Evolutionary conservation across 1,139 yeast species (phyloP).

Genomic region (Taphrina deformans): DNA sequence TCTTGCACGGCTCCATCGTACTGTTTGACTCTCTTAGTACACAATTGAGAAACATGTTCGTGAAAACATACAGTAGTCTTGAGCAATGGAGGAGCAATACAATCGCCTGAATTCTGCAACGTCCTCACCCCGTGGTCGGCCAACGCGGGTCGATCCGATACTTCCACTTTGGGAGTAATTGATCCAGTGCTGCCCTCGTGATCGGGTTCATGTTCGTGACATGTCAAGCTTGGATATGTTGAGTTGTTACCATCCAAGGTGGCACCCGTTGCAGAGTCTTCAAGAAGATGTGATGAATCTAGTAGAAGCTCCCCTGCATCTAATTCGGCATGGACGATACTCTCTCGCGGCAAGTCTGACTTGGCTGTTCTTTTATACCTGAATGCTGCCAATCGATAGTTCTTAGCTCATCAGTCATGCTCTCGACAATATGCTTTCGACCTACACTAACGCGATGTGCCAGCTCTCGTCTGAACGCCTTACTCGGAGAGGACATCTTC

Average conservation of each 20-base stretch:
- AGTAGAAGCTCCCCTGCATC: background rate
- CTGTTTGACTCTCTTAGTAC: background rate
- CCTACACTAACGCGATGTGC: slow-evolving; percentile 1
- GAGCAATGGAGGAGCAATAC: background rate
- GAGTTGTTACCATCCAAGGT: too few relatives aligned
- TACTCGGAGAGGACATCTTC: background rate
- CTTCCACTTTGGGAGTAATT: too few relatives aligned
- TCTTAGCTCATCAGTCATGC: background rate
- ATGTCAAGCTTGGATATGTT: too few relatives aligned
- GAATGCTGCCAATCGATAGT: background rate
- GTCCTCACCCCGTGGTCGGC: too few relatives aligned
- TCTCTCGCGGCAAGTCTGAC: background rate
- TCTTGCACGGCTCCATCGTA: background rate
- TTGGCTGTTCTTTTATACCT: background rate
- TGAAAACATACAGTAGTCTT: background rate
- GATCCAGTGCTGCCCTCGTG: background rate
- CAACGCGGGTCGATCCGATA: too few relatives aligned
- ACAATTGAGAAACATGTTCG: background rate
- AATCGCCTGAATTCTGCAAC: too few relatives aligned
- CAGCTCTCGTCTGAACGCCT: background rate
- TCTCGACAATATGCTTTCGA: background rate
- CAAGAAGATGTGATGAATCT: too few relatives aligned
- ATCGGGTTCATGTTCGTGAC: too few relatives aligned
- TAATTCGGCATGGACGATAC: background rate
- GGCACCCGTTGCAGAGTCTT: too few relatives aligned